These are phyloP conservation scores for Starmerella apicola DNA, from an alignment of 805 yeast genomes.

Conservation along the genomic window DNA sequence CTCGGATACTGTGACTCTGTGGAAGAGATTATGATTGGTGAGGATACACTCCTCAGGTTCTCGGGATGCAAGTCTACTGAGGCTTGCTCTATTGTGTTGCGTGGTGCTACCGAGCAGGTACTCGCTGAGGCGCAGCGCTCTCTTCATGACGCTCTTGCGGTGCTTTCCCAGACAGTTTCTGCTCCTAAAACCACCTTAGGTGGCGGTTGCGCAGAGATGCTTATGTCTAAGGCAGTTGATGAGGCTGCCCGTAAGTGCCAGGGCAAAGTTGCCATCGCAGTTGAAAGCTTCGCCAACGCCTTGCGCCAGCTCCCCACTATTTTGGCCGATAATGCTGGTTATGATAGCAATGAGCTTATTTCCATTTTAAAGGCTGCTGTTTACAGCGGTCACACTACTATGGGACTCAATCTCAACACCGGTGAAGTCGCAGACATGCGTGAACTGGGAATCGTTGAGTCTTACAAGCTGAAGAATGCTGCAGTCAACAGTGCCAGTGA, in stretches of 20 bases:
- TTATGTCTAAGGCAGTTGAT: slow-evolving; percentile 95
- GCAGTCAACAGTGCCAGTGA: slow-evolving; percentile 95
- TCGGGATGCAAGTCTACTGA: slow-evolving; percentile 93
- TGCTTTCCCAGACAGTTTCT: slow-evolving; percentile 83
- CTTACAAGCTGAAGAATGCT: slow-evolving; percentile 81
- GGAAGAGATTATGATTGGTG: slow-evolving; percentile 90
- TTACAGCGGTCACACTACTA: slow-evolving; percentile 81
- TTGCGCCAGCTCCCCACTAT: slow-evolving; percentile 90
- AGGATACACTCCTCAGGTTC: slow-evolving; percentile 77
- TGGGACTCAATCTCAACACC: slow-evolving; percentile 76
- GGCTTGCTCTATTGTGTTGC: slow-evolving; percentile 88
- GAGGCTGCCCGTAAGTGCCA: slow-evolving; percentile 80
- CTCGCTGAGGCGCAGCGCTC: slow-evolving; percentile 96
- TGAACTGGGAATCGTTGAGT: slow-evolving; percentile 83
- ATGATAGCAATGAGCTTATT: slow-evolving; percentile 83
- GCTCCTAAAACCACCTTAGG: slow-evolving; percentile 88
- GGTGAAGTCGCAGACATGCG: slow-evolving; percentile 91
- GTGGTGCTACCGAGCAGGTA: slow-evolving; percentile 97
- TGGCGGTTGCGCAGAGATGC: slow-evolving; percentile 91
- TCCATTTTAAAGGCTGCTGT: slow-evolving; percentile 81
- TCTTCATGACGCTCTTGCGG: slow-evolving; percentile 90
- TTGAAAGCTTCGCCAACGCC: slow-evolving; percentile 89
- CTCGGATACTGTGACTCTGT: slow-evolving; percentile 80
- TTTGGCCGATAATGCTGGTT: slow-evolving; percentile 94
- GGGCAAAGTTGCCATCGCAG: slow-evolving; percentile 88